Evolutionary conservation across 2,329 filamentous ascomycete species (phyloP).

Genomic region (Pseudogymnoascus sp.): DNA sequence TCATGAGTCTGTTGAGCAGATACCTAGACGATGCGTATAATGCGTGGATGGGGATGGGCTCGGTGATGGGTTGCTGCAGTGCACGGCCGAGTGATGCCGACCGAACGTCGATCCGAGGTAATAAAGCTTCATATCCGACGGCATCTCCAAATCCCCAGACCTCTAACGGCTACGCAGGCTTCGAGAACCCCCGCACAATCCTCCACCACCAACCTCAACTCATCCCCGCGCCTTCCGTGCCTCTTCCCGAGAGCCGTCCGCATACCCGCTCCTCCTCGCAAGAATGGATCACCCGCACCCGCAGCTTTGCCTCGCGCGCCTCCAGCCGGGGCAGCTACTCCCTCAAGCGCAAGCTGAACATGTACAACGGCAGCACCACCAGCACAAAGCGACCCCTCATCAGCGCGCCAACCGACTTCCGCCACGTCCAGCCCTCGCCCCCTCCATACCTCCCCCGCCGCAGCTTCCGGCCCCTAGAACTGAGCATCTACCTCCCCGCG

Average conservation of each 20-base stretch:
- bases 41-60: conserved; percentile 23
- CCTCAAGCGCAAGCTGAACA: conserved; percentile 34
- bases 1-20: conserved; percentile 26
- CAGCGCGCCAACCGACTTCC: conserved; percentile 52
- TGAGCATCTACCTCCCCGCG: conserved; percentile 43
- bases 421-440: conserved; percentile 38
- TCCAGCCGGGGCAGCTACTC: conserved; percentile 37
- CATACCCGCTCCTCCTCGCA: conserved; percentile 22
- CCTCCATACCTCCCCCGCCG: conserved; percentile 16
- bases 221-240: conserved; percentile 28
- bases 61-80: conserved; percentile 23
- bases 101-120: conserved; percentile 19
- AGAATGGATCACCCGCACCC: conserved; percentile 29
- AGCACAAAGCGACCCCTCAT: conserved; percentile 40
- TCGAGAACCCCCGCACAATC: conserved; percentile 30
- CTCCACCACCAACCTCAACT: conserved; percentile 33
- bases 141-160: neutral
- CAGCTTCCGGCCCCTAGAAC: conserved; percentile 46
- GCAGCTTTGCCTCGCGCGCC: conserved; percentile 33
- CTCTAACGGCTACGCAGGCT: conserved; percentile 18
- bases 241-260: conserved; percentile 22
- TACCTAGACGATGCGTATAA: conserved; percentile 26
- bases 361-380: conserved; percentile 34
- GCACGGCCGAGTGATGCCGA: conserved; percentile 14
- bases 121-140: conserved; percentile 11